phyloP scores from a whole-genome alignment of 371 early-diverging fungal genomes.

The Globomyces sp. region DNA sequence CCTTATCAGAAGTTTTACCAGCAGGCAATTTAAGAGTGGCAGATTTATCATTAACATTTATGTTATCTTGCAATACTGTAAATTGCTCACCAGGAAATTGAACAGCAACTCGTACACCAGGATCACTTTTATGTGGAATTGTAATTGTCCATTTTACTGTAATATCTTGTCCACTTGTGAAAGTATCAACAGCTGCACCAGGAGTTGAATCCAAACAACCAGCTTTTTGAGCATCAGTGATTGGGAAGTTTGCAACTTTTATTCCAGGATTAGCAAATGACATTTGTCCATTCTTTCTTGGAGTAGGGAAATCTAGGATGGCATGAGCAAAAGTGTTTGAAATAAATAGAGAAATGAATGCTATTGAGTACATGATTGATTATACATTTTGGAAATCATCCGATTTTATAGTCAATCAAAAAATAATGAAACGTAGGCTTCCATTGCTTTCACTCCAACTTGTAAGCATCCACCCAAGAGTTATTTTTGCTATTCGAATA shows the following conservation, averaged over 20 bases:
- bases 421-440: too few relatives aligned
- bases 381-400: too few relatives aligned
- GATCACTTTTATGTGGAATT: conserved; percentile 30
- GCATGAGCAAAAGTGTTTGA: not conserved
- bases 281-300: not conserved
- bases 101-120: conserved; percentile 33
- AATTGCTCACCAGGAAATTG: conserved; percentile 20
- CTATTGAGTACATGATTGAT: too few relatives aligned
- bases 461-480: too few relatives aligned
- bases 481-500: too few relatives aligned
- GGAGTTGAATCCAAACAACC: conserved; percentile 14
- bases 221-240: conserved; percentile 21
- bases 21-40: conserved; percentile 20
- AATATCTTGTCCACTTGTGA: conserved; percentile 24
- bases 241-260: conserved; percentile 28
- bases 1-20: conserved; percentile 20
- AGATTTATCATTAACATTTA: conserved; percentile 20
- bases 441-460: too few relatives aligned
- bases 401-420: too few relatives aligned
- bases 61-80: conserved; percentile 17
- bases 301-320: not conserved
- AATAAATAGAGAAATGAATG: not conserved
- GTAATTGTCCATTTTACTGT: conserved; percentile 33
- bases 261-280: not conserved
- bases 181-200: conserved; percentile 16